phyloP scores from a whole-genome alignment of 2,329 filamentous ascomycete species.

The Biscogniauxia sp. region DNA sequence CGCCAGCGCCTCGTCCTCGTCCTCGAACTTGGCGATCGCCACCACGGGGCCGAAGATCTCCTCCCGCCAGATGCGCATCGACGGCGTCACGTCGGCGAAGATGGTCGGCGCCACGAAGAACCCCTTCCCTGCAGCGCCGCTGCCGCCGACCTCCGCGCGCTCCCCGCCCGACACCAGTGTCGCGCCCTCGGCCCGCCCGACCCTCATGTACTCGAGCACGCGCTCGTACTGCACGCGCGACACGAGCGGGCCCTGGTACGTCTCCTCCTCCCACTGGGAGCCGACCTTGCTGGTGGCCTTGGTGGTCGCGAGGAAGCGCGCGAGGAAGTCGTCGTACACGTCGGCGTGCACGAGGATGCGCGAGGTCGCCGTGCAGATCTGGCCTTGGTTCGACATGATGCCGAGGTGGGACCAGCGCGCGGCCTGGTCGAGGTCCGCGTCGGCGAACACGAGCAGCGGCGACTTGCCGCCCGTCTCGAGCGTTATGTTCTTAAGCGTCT shows the following conservation, averaged over 20 bases:
- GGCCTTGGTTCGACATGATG: slow-evolving; percentile 11
- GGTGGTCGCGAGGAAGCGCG: slow-evolving; percentile 21
- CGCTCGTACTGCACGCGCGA: slow-evolving; percentile 1
- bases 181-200: neutral
- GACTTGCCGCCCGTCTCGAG: slow-evolving; percentile 58
- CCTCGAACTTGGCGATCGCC: slow-evolving; percentile 61
- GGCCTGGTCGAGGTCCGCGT: slow-evolving; percentile 56
- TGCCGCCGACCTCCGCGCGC: neutral
- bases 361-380: slow-evolving; percentile 15
- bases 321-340: slow-evolving; percentile 20
- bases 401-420: slow-evolving; percentile 34
- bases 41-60: slow-evolving; percentile 15
- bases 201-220: neutral
- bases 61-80: neutral
- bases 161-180: neutral
- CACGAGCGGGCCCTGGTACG: slow-evolving; percentile 4
- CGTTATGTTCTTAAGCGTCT: slow-evolving; percentile 54
- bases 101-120: slow-evolving; percentile 15
- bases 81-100: slow-evolving; percentile 7
- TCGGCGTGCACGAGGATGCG: slow-evolving; percentile 19
- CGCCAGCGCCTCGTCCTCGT: slow-evolving; percentile 61
- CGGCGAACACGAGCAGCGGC: slow-evolving; percentile 53
- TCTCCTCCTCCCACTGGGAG: slow-evolving; percentile 12
- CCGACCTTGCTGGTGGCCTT: slow-evolving; percentile 9
- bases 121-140: slow-evolving; percentile 9